A percentile compares a stretch with the other conserved stretches of the same genome.
Conservation (phyloP, 2,329 filamentous ascomycete genomes). For the Fusarium nelsonii region DNA sequence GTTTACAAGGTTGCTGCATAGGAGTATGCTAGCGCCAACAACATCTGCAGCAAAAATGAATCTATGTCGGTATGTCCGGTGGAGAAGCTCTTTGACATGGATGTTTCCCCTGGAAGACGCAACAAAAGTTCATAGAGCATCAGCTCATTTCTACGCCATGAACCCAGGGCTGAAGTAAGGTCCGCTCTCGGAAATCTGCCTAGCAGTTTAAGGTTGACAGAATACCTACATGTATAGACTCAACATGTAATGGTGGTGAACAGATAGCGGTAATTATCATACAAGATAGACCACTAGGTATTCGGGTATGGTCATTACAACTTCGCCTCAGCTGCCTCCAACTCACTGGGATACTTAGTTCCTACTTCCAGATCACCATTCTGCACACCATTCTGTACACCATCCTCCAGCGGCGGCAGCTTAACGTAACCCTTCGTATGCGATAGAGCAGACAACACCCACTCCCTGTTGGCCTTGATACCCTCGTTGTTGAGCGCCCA, state of each 20-base stretch:
- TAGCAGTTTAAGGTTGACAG: background rate
- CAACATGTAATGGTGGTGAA: background rate
- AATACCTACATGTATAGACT: background rate
- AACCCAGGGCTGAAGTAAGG: background rate
- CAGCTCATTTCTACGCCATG: background rate
- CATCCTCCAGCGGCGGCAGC: constrained; percentile 39
- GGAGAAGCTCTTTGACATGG: background rate
- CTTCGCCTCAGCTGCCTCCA: constrained; percentile 39
- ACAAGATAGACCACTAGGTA: background rate
- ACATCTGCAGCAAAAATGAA: constrained; percentile 16
- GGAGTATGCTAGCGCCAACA: constrained; percentile 31
- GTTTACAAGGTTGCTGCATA: constrained; percentile 5
- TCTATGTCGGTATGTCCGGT: background rate
- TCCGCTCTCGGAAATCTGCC: background rate
- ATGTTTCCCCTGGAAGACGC: background rate
- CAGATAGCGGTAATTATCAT: background rate
- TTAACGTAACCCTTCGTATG: constrained; percentile 48
- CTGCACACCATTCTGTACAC: background rate
- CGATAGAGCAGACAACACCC: constrained; percentile 48
- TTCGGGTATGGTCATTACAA: constrained; percentile 17
- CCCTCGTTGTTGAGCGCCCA: constrained; percentile 76
- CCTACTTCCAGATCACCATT: constrained; percentile 4
- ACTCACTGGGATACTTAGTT: constrained; percentile 41
- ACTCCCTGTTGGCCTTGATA: constrained; percentile 52
- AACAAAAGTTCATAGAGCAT: background rate